These are phyloP conservation scores for Coelastrella sp. DNA, from an alignment of 139 green algal genomes.

Conservation along the genomic window DNA sequence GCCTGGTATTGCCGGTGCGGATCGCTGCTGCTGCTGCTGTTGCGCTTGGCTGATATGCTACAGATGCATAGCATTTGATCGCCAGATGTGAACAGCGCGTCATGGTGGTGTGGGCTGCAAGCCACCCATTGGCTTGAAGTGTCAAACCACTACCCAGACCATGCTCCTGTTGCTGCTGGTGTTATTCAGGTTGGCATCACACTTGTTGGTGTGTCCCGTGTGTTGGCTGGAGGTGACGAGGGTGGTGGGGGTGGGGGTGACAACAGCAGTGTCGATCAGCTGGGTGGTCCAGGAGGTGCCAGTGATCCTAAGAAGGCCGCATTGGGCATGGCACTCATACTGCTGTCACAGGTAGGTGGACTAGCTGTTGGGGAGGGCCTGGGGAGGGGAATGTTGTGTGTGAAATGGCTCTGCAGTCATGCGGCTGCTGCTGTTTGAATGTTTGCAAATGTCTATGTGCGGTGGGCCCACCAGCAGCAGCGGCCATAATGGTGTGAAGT, in stretches of 20 bases:
- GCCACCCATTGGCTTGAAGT: too few relatives aligned
- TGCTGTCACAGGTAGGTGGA: conserved; percentile 67
- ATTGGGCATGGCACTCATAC: conserved; percentile 79
- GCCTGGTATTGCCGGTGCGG: background rate
- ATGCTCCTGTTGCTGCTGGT: background rate
- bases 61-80: too few relatives aligned
- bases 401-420: too few relatives aligned
- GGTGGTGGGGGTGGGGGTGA: conserved; percentile 25
- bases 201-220: conserved; percentile 68
- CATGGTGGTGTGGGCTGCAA: too few relatives aligned
- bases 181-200: conserved; percentile 65
- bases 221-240: conserved; percentile 65
- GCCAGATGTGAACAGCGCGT: too few relatives aligned
- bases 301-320: conserved; percentile 58
- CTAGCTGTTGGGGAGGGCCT: background rate
- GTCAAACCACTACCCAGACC: too few relatives aligned
- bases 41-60: background rate
- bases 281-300: background rate
- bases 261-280: background rate
- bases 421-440: too few relatives aligned
- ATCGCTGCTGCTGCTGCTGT: conserved; percentile 32
- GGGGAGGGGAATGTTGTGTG: background rate
- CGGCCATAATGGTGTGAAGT: too few relatives aligned
- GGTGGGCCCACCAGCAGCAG: too few relatives aligned
- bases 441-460: too few relatives aligned